Evolutionary conservation across 352 stramenopile species (phyloP).

Genomic region (Phytopythium ostracodes): DNA sequence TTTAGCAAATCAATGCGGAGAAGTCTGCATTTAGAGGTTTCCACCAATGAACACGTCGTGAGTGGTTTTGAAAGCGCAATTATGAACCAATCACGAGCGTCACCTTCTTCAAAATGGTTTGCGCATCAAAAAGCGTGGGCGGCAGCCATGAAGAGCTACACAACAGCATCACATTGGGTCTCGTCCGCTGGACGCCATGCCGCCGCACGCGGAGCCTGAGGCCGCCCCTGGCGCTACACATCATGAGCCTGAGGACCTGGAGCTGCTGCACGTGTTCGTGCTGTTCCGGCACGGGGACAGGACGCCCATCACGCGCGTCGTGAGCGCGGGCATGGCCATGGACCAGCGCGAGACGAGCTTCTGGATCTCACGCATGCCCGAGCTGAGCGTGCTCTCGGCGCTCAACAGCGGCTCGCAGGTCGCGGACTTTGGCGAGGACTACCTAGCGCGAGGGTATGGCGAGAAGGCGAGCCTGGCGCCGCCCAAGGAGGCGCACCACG

Average conservation of each 20-base stretch:
- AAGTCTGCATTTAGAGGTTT: not conserved
- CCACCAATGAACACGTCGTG: not conserved
- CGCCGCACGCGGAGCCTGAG: not conserved
- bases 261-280: constrained; percentile 60
- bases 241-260: constrained; percentile 11
- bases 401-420: constrained; percentile 50
- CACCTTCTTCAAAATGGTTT: not conserved
- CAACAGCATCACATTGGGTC: not conserved
- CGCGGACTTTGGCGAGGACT: constrained; percentile 17
- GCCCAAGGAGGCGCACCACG: constrained; percentile 42
- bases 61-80: not conserved
- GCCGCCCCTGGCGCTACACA: not conserved
- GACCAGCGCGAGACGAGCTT: constrained; percentile 42
- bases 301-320: constrained; percentile 60
- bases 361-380: constrained; percentile 51
- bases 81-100: not conserved
- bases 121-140: not conserved
- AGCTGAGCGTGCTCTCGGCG: constrained; percentile 32
- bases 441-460: not conserved
- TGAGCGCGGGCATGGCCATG: constrained; percentile 45
- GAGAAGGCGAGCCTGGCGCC: constrained; percentile 1
- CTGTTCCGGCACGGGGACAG: constrained; percentile 78
- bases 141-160: not conserved
- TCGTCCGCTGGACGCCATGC: not conserved
- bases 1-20: constrained; percentile 1